These are phyloP conservation scores for Rubus parviflorus DNA, from an alignment of 306 rosid species.

Conservation along the genomic window DNA sequence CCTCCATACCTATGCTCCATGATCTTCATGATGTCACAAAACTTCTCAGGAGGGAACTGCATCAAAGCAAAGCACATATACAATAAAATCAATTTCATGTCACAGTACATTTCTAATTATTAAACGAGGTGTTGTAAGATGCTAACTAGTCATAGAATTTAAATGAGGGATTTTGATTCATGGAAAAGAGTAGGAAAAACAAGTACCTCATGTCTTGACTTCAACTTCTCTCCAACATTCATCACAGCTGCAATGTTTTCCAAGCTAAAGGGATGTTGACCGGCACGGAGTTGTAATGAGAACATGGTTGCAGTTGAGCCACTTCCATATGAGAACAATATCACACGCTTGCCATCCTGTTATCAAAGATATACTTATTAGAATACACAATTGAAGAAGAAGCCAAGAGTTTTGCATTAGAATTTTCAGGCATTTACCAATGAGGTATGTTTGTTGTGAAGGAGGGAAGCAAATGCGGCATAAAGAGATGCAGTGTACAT, in stretches of 20 bases:
- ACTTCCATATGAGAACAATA: slow-evolving; percentile 93
- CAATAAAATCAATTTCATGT: slow-evolving; percentile 29
- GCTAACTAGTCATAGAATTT: background rate
- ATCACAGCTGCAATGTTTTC: slow-evolving; percentile 71
- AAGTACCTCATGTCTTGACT: slow-evolving; percentile 90
- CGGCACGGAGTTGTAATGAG: slow-evolving; percentile 58
- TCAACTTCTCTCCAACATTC: slow-evolving; percentile 78
- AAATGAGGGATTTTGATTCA: background rate
- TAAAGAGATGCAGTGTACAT: slow-evolving; percentile 99
- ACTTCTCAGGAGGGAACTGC: slow-evolving; percentile 80
- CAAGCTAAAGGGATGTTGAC: slow-evolving; percentile 79
- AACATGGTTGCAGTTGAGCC: slow-evolving; percentile 91
- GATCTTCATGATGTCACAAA: slow-evolving; percentile 77
- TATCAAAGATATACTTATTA: slow-evolving; percentile 9
- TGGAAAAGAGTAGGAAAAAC: slow-evolving; percentile 3
- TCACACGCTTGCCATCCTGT: slow-evolving; percentile 74
- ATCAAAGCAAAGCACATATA: slow-evolving; percentile 16
- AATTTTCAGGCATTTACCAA: slow-evolving; percentile 52
- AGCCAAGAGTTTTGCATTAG: background rate
- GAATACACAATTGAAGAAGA: background rate
- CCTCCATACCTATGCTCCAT: slow-evolving; percentile 97
- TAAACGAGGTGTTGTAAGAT: background rate
- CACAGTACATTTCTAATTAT: background rate
- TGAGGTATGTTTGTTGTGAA: slow-evolving; percentile 70
- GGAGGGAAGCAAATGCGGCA: slow-evolving; percentile 91